Percentiles rank a stretch among this genome's conserved stretches.
Conservation (phyloP, 176 grass and related monocot genomes). For the Tillandsia leiboldiana region DNA sequence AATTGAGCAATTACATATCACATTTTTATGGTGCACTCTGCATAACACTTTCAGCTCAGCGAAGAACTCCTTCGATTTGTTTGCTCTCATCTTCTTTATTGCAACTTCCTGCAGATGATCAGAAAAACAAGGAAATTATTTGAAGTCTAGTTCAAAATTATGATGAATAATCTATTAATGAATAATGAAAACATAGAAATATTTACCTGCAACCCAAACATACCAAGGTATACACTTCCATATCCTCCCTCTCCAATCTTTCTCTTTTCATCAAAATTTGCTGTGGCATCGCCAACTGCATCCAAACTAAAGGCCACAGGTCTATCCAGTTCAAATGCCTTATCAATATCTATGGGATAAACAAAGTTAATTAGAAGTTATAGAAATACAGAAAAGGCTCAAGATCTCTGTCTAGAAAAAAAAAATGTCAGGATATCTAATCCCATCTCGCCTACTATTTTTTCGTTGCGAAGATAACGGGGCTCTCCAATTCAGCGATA, state of each 20-base stretch:
- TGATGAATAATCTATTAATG: neutral
- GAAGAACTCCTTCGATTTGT: slow-evolving; percentile 66
- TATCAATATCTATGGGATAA: slow-evolving; percentile 25
- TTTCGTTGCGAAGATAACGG: slow-evolving; percentile 41
- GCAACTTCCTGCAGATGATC: slow-evolving; percentile 37
- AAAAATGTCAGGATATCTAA: slow-evolving; percentile 7
- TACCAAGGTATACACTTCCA: slow-evolving; percentile 53
- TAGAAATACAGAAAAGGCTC: slow-evolving; percentile 1
- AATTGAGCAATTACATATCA: slow-evolving; percentile 25
- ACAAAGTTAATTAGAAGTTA: slow-evolving; percentile 8
- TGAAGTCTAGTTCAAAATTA: slow-evolving; percentile 9
- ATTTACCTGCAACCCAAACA: slow-evolving; percentile 42
- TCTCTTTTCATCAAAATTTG: slow-evolving; percentile 40
- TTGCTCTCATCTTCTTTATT: slow-evolving; percentile 68
- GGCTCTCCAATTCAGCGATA: slow-evolving; percentile 49
- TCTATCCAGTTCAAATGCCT: slow-evolving; percentile 40
- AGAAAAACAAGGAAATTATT: neutral
- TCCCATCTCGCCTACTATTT: slow-evolving; percentile 29
- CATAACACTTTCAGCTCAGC: slow-evolving; percentile 65
- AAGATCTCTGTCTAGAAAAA: neutral
- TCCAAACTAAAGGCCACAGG: slow-evolving; percentile 53
- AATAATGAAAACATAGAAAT: neutral
- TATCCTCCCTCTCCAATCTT: slow-evolving; percentile 76
- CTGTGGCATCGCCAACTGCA: slow-evolving; percentile 33
- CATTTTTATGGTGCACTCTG: slow-evolving; percentile 75